Evolutionary conservation across 495 filamentous ascomycete species (phyloP).

Genomic region (Bryoglossum gracile): DNA sequence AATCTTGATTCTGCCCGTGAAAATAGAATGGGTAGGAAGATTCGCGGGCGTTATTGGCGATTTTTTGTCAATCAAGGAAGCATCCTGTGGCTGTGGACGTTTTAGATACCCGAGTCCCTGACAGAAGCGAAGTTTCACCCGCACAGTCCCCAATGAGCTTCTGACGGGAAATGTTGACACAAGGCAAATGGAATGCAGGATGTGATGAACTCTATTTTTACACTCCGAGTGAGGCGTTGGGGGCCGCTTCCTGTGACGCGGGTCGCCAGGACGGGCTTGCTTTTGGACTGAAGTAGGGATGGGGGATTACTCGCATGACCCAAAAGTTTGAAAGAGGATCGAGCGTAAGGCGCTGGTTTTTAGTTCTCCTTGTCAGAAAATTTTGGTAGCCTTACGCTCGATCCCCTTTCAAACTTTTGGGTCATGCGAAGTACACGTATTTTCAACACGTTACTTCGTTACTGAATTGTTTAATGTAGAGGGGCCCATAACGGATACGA

Average conservation of each 20-base stretch:
- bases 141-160: conserved; percentile 18
- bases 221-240: conserved; percentile 1
- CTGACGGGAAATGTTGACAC: conserved; percentile 6
- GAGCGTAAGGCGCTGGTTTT: too few relatives aligned
- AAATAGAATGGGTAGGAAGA: conserved; percentile 13
- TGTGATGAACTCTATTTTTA: conserved; percentile 11
- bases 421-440: too few relatives aligned
- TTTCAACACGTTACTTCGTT: too few relatives aligned
- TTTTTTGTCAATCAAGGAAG: conserved; percentile 2
- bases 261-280: not conserved
- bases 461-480: too few relatives aligned
- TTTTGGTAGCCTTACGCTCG: not conserved
- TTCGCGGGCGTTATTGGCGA: not conserved
- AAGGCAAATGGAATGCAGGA: conserved; percentile 14
- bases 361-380: not conserved
- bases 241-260: not conserved
- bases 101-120: conserved; percentile 8
- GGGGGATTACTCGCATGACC: too few relatives aligned
- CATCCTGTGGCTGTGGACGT: conserved; percentile 5
- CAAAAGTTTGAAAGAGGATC: too few relatives aligned
- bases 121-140: conserved; percentile 22
- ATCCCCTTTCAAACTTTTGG: too few relatives aligned
- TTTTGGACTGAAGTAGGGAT: too few relatives aligned
- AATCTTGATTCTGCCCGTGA: conserved; percentile 1
- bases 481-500: too few relatives aligned